These are phyloP conservation scores for Trichoderma sp. DNA, from an alignment of 2,329 filamentous ascomycete species.

Conservation along the genomic window DNA sequence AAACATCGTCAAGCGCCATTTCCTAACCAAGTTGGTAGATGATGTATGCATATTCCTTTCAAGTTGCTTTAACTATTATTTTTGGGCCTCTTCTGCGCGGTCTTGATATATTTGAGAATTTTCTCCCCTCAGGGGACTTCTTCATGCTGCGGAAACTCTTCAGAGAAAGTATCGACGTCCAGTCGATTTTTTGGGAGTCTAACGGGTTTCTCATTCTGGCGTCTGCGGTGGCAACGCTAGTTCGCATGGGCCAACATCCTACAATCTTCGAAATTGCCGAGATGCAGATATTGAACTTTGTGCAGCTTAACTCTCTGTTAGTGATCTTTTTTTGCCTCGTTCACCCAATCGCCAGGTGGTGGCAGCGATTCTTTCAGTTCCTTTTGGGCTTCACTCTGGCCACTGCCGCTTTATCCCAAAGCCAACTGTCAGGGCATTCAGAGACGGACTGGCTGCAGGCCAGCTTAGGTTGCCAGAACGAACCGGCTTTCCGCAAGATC, in stretches of 20 bases:
- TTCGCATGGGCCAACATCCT: neutral
- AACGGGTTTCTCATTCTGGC: neutral
- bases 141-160: neutral
- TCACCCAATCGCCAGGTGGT: neutral
- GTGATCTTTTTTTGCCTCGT: neutral
- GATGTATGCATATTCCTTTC: neutral
- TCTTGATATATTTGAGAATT: neutral
- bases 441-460: neutral
- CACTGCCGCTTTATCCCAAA: neutral
- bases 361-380: neutral
- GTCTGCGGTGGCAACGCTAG: neutral
- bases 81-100: neutral
- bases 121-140: neutral
- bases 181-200: conserved; percentile 12
- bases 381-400: neutral
- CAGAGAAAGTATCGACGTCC: neutral
- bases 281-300: neutral
- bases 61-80: neutral
- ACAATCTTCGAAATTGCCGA: neutral
- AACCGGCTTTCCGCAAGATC: neutral
- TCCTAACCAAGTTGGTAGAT: neutral
- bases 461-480: neutral
- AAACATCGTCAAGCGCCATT: neutral
- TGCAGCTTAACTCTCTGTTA: neutral
- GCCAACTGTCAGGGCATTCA: neutral